A percentile compares a stretch with the other conserved stretches of the same genome.
phyloP scores from a whole-genome alignment of 257 asterid genomes.

The Primulina tabacum region DNA sequence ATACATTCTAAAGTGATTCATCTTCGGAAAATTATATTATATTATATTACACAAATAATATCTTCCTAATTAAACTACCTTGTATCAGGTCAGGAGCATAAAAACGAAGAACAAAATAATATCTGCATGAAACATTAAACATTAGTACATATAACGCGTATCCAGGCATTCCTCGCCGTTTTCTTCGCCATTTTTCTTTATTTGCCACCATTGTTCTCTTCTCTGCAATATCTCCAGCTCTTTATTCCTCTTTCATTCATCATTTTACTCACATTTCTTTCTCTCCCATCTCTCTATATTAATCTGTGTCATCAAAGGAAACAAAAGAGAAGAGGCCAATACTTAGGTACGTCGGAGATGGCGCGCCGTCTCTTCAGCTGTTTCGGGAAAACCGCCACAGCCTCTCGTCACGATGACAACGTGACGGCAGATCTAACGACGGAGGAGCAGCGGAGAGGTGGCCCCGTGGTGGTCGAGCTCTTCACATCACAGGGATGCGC shows the following conservation, averaged over 20 bases:
- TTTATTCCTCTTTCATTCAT: neutral
- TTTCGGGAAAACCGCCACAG: conserved; percentile 43
- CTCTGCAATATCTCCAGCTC: neutral
- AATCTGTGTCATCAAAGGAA: conserved; percentile 10
- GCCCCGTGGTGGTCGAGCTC: conserved; percentile 76
- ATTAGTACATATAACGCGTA: conserved; percentile 1
- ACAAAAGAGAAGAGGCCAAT: neutral
- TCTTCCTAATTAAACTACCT: no score
- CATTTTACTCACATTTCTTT: conserved; percentile 2
- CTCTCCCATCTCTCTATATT: conserved; percentile 12
- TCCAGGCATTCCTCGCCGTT: conserved; percentile 19
- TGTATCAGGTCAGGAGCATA: no score
- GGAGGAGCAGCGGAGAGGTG: conserved; percentile 61
- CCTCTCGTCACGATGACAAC: conserved; percentile 19
- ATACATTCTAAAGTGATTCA: no score
- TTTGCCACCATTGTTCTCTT: conserved; percentile 21
- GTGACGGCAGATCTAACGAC: conserved; percentile 50
- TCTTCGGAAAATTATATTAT: no score
- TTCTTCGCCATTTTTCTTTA: conserved; percentile 48
- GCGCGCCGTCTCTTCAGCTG: conserved; percentile 70
- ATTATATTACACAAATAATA: no score
- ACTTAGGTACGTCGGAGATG: conserved; percentile 40
- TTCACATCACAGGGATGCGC: conserved; percentile 96
- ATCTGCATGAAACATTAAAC: neutral
- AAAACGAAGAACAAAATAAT: no score